These are phyloP conservation scores for Nicotiana rustica DNA, from an alignment of 305 asterid genomes.

Conservation along the genomic window DNA sequence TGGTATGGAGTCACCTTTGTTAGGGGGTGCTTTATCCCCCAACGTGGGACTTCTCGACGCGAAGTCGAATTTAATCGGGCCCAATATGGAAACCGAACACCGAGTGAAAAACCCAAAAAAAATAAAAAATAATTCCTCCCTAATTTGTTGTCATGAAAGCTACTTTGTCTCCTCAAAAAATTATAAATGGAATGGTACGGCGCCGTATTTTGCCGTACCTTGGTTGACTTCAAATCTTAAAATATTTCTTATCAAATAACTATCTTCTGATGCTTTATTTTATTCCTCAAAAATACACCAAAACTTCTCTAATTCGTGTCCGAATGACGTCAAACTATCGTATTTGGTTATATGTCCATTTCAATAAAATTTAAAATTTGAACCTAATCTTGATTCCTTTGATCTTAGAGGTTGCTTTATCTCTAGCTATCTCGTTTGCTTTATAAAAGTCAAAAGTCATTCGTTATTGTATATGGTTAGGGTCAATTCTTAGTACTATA, in stretches of 20 bases:
- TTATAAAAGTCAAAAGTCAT: background rate
- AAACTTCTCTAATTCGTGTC: background rate
- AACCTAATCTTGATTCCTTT: background rate
- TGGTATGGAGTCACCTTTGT: too few relatives aligned
- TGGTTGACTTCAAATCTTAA: background rate
- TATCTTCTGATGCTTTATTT: background rate
- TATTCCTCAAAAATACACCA: too few relatives aligned
- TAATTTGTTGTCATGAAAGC: background rate
- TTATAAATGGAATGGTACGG: background rate
- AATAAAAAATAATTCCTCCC: background rate
- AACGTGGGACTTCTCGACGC: too few relatives aligned
- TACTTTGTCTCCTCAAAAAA: conserved; percentile 23
- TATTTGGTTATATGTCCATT: background rate
- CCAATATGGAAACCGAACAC: too few relatives aligned
- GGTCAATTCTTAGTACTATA: too few relatives aligned
- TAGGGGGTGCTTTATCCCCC: too few relatives aligned
- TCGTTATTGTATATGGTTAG: background rate
- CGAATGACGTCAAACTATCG: background rate
- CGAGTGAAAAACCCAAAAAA: too few relatives aligned
- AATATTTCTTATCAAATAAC: background rate
- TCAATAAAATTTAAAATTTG: background rate
- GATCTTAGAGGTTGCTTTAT: background rate
- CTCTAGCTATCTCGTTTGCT: background rate
- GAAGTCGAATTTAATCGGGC: too few relatives aligned
- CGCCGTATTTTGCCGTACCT: background rate